A percentile compares a stretch with the other conserved stretches of the same genome.
phyloP scores from a whole-genome alignment of 148 eudicot species.

The Polygonum maritimum region DNA sequence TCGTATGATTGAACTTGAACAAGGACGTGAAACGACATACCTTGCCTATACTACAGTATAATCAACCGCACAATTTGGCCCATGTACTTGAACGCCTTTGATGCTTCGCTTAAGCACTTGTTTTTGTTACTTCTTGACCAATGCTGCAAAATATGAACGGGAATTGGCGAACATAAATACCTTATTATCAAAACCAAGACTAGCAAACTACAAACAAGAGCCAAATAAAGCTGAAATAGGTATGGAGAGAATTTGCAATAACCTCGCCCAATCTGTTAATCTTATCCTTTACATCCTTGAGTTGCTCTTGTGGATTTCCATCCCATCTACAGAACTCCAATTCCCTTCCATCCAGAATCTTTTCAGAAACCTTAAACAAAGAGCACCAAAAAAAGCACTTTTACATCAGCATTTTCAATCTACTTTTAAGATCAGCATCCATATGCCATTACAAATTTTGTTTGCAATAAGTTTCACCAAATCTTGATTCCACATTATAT shows the following conservation, averaged over 20 bases:
- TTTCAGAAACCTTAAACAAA: conserved; percentile 50
- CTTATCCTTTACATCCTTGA: conserved; percentile 61
- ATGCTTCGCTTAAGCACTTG: conserved; percentile 74
- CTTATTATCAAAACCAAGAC: background rate
- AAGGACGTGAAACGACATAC: background rate
- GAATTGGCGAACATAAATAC: background rate
- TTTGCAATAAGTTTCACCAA: background rate
- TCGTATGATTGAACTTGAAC: background rate
- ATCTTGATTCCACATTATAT: background rate
- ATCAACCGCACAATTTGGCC: conserved; percentile 87
- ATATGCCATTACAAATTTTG: background rate
- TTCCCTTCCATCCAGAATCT: conserved; percentile 49
- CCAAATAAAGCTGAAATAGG: background rate
- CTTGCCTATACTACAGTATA: conserved; percentile 6
- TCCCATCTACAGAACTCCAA: conserved; percentile 72
- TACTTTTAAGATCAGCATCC: background rate
- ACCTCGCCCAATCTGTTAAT: conserved; percentile 79
- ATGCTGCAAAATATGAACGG: conserved; percentile 42
- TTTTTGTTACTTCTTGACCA: conserved; percentile 86
- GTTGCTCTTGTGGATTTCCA: conserved; percentile 48
- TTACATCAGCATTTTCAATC: background rate
- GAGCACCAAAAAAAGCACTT: background rate
- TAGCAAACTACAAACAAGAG: background rate
- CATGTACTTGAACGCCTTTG: conserved; percentile 59
- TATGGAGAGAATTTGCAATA: conserved; percentile 11